These are phyloP conservation scores for Astrothelium subdiscretum DNA, from an alignment of 495 filamentous ascomycete genomes.

Conservation along the genomic window DNA sequence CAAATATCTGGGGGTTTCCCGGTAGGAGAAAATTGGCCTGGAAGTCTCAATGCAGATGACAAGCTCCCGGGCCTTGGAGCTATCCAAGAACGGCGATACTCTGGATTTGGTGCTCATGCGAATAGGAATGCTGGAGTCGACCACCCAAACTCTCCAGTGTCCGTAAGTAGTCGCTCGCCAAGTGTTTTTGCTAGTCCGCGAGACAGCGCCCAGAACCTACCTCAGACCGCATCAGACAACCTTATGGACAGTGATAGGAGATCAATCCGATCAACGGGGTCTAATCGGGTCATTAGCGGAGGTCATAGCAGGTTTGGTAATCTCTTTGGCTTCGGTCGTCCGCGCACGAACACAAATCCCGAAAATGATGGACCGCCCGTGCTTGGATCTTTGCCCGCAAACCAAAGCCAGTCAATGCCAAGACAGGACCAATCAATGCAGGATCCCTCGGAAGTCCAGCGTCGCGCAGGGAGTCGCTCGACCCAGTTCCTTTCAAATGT, in stretches of 20 bases:
- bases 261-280: constrained; percentile 28
- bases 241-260: constrained; percentile 25
- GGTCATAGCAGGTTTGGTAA: constrained; percentile 22
- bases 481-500: neutral
- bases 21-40: neutral
- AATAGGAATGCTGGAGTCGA: constrained; percentile 11
- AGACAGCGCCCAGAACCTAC: constrained; percentile 25
- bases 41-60: neutral
- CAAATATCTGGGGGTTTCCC: neutral
- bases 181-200: constrained; percentile 28
- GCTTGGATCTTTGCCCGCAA: constrained; percentile 22
- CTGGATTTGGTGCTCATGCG: neutral
- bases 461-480: neutral
- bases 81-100: constrained; percentile 6
- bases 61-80: constrained; percentile 15
- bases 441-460: neutral
- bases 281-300: constrained; percentile 15
- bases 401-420: constrained; percentile 29
- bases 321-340: constrained; percentile 28
- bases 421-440: constrained; percentile 20
- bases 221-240: constrained; percentile 17
- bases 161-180: constrained; percentile 24
- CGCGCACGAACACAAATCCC: constrained; percentile 25
- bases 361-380: constrained; percentile 22
- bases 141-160: constrained; percentile 23